Evolutionary conservation across 2,329 filamentous ascomycete genomes (phyloP).

Genomic region (Talaromyces islandicus): DNA sequence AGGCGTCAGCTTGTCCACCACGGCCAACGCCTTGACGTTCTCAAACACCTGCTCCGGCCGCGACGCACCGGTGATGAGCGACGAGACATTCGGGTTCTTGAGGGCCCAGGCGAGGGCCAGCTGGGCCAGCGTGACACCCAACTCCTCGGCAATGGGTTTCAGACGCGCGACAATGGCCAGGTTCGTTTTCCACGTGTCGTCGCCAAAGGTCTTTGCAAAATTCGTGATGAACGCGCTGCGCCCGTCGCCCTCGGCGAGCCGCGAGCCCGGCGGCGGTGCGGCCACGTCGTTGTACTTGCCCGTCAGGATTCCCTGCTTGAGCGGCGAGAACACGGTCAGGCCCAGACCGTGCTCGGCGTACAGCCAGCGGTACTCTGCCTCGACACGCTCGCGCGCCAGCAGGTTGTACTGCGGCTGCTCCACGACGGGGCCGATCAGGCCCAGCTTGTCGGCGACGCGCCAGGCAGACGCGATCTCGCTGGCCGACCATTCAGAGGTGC

Average conservation of each 20-base stretch:
- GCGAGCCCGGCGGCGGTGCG: slow-evolving; percentile 51
- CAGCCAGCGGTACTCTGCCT: slow-evolving; percentile 56
- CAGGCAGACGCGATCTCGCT: slow-evolving; percentile 60
- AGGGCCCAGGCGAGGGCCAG: slow-evolving; percentile 55
- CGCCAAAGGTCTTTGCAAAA: slow-evolving; percentile 37
- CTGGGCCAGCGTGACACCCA: slow-evolving; percentile 56
- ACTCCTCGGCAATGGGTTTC: slow-evolving; percentile 52
- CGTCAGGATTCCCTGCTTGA: slow-evolving; percentile 56
- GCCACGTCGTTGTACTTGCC: slow-evolving; percentile 58
- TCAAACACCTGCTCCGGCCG: slow-evolving; percentile 40
- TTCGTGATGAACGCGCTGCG: slow-evolving; percentile 51
- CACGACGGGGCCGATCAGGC: slow-evolving; percentile 58
- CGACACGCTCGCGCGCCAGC: slow-evolving; percentile 56
- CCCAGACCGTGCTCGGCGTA: slow-evolving; percentile 57
- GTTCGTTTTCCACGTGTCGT: slow-evolving; percentile 28
- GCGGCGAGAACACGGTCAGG: slow-evolving; percentile 58
- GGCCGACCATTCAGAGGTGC: slow-evolving; percentile 62
- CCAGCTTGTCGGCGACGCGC: slow-evolving; percentile 55
- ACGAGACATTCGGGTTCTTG: slow-evolving; percentile 52
- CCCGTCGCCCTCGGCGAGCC: slow-evolving; percentile 52
- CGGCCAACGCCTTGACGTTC: slow-evolving; percentile 27
- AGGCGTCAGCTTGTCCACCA: slow-evolving; percentile 11
- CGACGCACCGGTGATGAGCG: slow-evolving; percentile 38
- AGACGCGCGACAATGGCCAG: slow-evolving; percentile 41
- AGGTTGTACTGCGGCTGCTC: slow-evolving; percentile 66